Evolutionary conservation across 2,329 filamentous ascomycete genomes (phyloP).

Genomic region (Hymenoscyphus infarciens): DNA sequence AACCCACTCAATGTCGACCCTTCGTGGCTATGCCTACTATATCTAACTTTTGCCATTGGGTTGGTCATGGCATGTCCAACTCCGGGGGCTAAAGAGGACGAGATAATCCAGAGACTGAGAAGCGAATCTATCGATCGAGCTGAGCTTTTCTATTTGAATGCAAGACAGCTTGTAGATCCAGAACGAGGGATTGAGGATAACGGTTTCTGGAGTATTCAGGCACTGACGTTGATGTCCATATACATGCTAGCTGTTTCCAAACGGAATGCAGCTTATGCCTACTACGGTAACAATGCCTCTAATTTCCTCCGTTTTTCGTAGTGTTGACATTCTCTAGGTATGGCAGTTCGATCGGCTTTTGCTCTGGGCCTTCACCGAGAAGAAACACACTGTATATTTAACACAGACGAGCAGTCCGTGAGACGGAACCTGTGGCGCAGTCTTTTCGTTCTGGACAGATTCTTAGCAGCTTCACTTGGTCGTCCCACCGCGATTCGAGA

Average conservation of each 20-base stretch:
- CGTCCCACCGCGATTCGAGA: constrained; percentile 59
- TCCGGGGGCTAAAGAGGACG: constrained; percentile 47
- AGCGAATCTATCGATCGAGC: constrained; percentile 48
- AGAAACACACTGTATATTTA: constrained; percentile 54
- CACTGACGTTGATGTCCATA: constrained; percentile 58
- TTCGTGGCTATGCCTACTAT: constrained; percentile 55
- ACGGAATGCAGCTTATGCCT: constrained; percentile 59
- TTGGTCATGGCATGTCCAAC: constrained; percentile 53
- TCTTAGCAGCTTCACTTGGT: constrained; percentile 60
- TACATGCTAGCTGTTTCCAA: constrained; percentile 61
- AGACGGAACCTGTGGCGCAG: constrained; percentile 61
- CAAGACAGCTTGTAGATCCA: constrained; percentile 48
- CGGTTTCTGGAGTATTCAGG: constrained; percentile 63
- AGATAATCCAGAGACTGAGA: constrained; percentile 49
- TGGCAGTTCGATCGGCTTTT: constrained; percentile 61
- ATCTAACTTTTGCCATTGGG: constrained; percentile 61
- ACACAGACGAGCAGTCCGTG: constrained; percentile 42
- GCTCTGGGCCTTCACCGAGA: constrained; percentile 60
- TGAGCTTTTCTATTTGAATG: constrained; percentile 61
- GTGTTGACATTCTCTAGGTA: constrained; percentile 41
- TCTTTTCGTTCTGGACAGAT: constrained; percentile 61
- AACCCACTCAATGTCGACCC: constrained; percentile 49
- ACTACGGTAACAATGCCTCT: constrained; percentile 50
- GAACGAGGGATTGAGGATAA: constrained; percentile 55
- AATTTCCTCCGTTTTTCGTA: background rate